These are phyloP conservation scores for Lobosporangium transversale DNA, from an alignment of 192 early-diverging fungal genomes.

Conservation along the genomic window DNA sequence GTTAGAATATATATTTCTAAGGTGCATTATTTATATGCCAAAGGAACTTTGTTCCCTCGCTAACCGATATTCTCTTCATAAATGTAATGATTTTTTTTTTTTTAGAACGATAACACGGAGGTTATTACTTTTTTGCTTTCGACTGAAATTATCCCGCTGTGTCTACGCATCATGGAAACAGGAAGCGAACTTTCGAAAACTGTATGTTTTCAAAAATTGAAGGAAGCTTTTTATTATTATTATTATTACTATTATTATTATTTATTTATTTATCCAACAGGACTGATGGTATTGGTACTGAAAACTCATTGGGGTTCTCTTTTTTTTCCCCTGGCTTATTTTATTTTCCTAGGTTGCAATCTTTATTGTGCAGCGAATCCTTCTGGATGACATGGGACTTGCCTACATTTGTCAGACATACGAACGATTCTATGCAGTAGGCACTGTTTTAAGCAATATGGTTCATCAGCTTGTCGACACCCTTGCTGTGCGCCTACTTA, in stretches of 20 bases:
- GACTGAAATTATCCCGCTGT: constrained; percentile 98
- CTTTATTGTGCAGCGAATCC: constrained; percentile 98
- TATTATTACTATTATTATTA: no score
- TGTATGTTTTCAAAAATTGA: constrained; percentile 59
- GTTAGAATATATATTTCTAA: no score
- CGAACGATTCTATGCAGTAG: constrained; percentile 93
- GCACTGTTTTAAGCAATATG: constrained; percentile 94
- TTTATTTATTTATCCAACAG: no score
- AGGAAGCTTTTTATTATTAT: no score
- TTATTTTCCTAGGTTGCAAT: constrained; percentile 74
- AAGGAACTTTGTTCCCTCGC: no score
- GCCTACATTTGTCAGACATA: constrained; percentile 91
- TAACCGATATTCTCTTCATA: no score
- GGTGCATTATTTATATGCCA: no score
- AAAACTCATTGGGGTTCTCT: no score
- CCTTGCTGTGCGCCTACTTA: constrained; percentile 87
- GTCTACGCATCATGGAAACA: constrained; percentile 98
- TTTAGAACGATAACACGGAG: constrained; percentile 96
- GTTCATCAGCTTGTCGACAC: constrained; percentile 90
- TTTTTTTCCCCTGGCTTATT: not conserved
- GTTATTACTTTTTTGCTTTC: constrained; percentile 95
- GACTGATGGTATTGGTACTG: no score
- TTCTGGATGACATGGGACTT: constrained; percentile 93
- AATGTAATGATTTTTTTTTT: no score
- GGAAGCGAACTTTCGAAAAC: constrained; percentile 97